phyloP scores from a whole-genome alignment of 2,329 filamentous ascomycete species.

The Fusarium paranaense region DNA sequence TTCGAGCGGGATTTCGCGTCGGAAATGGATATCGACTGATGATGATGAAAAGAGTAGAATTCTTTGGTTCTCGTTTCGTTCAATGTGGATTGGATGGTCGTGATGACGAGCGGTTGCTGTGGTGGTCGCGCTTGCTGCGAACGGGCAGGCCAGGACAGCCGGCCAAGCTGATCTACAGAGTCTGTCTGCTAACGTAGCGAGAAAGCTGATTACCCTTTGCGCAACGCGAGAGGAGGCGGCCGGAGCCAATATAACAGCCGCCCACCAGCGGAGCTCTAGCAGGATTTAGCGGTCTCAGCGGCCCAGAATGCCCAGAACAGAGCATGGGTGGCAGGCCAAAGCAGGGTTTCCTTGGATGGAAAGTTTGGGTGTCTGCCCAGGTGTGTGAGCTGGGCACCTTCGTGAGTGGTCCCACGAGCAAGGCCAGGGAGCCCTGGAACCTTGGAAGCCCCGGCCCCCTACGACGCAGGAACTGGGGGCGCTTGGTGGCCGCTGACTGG shows the following conservation, averaged over 20 bases:
- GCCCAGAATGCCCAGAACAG: constrained; percentile 23
- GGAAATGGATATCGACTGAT: not conserved
- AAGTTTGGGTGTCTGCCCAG: constrained; percentile 14
- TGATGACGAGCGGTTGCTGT: constrained; percentile 17
- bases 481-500: constrained; percentile 6
- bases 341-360: constrained; percentile 29
- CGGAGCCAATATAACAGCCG: constrained; percentile 37
- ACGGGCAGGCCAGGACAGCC: not conserved
- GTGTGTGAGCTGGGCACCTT: constrained; percentile 17
- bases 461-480: constrained; percentile 35
- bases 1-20: not conserved
- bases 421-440: not conserved
- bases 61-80: not conserved
- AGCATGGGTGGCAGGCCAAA: constrained; percentile 14
- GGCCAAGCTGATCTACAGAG: constrained; percentile 11
- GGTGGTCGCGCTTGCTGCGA: constrained; percentile 3
- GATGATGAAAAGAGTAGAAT: not conserved
- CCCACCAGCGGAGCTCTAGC: constrained; percentile 22
- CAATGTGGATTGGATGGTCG: constrained; percentile 1
- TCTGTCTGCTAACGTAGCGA: not conserved
- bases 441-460: constrained; percentile 17
- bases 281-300: constrained; percentile 39
- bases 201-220: constrained; percentile 30
- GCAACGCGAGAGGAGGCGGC: constrained; percentile 30
- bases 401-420: constrained; percentile 19